A percentile compares a stretch with the other conserved stretches of the same genome.
phyloP scores from a whole-genome alignment of 306 rosid species.

The Gynostemma pentaphyllum region DNA sequence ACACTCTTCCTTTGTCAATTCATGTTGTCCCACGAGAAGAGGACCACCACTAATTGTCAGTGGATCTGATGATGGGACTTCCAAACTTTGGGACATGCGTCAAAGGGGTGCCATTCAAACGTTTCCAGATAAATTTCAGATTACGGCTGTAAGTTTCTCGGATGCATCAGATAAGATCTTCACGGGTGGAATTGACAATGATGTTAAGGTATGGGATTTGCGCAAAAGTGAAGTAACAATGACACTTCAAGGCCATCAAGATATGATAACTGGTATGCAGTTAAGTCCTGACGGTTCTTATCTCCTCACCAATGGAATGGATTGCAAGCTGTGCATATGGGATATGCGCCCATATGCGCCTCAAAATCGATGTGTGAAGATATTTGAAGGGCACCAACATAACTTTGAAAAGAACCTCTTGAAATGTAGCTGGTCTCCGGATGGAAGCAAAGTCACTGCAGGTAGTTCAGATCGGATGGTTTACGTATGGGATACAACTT shows the following conservation, averaged over 20 bases:
- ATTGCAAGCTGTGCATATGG: constrained; percentile 91
- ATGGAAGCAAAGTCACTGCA: constrained; percentile 90
- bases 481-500: constrained; percentile 78
- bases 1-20: constrained; percentile 80
- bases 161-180: constrained; percentile 91
- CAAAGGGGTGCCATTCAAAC: constrained; percentile 95
- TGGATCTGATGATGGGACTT: constrained; percentile 94
- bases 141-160: constrained; percentile 77
- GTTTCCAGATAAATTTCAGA: constrained; percentile 88
- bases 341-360: constrained; percentile 98
- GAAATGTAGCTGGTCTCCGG: constrained; percentile 86
- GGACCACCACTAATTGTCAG: constrained; percentile 90
- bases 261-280: constrained; percentile 91
- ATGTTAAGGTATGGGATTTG: constrained; percentile 87
- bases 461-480: constrained; percentile 98
- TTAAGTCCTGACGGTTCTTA: constrained; percentile 98
- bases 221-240: constrained; percentile 82
- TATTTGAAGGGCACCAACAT: constrained; percentile 92
- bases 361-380: constrained; percentile 85
- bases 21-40: constrained; percentile 90
- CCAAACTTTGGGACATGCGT: constrained; percentile 96
- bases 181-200: constrained; percentile 89
- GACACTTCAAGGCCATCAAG: constrained; percentile 96
- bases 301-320: constrained; percentile 94
- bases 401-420: constrained; percentile 79